These are phyloP conservation scores for Hypoxylon sp. DNA, from an alignment of 2,329 filamentous ascomycete species.

Conservation along the genomic window DNA sequence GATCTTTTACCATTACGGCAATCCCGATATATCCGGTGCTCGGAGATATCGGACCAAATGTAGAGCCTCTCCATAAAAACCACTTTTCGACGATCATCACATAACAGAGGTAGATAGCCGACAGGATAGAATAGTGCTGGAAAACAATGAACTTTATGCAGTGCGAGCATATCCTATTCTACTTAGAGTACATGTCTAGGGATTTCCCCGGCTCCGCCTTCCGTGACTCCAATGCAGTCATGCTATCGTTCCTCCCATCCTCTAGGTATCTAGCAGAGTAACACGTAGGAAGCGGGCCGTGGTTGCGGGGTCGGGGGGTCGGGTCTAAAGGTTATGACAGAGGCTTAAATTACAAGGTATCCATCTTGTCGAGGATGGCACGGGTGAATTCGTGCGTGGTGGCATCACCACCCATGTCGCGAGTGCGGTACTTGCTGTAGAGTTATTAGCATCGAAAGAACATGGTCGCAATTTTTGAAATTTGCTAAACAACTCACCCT, in stretches of 20 bases:
- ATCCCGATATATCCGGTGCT: neutral
- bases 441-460: constrained; percentile 56
- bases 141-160: constrained; percentile 40
- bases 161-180: constrained; percentile 49
- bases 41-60: neutral
- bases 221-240: constrained; percentile 51
- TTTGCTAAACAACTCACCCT: constrained; percentile 70
- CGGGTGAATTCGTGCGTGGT: constrained; percentile 96
- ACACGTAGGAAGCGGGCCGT: constrained; percentile 43
- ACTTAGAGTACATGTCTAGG: constrained; percentile 51
- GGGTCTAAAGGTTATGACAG: constrained; percentile 20
- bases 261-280: constrained; percentile 48
- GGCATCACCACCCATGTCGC: constrained; percentile 93
- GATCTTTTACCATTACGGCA: neutral
- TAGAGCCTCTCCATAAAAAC: neutral
- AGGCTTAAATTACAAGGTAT: constrained; percentile 69
- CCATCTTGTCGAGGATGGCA: constrained; percentile 96
- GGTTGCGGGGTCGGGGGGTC: constrained; percentile 47
- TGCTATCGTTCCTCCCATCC: constrained; percentile 48
- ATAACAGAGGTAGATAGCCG: neutral
- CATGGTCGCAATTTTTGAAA: neutral
- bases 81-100: neutral
- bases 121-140: neutral
- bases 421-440: constrained; percentile 83
- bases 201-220: constrained; percentile 46